Evolutionary conservation across 345 rosid species (phyloP).

Genomic region (Arabidopsis arenosa): DNA sequence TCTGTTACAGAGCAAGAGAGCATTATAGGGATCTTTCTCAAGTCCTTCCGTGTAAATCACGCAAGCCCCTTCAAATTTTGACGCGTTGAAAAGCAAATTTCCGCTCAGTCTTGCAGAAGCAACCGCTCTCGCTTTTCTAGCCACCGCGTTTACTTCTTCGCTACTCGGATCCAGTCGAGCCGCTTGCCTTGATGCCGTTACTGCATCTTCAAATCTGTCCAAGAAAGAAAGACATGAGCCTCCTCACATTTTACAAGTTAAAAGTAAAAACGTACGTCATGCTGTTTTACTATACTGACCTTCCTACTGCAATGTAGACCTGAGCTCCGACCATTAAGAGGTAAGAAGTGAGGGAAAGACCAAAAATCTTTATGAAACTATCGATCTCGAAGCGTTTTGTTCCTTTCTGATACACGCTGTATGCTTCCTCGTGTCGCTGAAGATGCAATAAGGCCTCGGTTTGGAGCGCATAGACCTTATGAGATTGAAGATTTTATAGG

Average conservation of each 20-base stretch:
- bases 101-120: conserved; percentile 71
- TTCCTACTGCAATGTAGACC: conserved; percentile 68
- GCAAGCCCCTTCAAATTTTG: conserved; percentile 68
- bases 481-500: background rate
- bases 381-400: conserved; percentile 51
- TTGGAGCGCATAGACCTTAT: conserved; percentile 60
- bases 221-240: conserved; percentile 1
- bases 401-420: conserved; percentile 51
- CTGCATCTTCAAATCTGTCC: conserved; percentile 80
- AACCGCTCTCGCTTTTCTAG: conserved; percentile 59
- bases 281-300: conserved; percentile 49
- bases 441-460: conserved; percentile 65
- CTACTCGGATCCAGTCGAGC: conserved; percentile 68
- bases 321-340: conserved; percentile 56
- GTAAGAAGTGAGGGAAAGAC: conserved; percentile 49
- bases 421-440: conserved; percentile 67
- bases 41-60: conserved; percentile 80
- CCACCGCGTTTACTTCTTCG: conserved; percentile 55
- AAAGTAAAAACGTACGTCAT: background rate
- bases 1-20: conserved; percentile 88
- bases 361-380: conserved; percentile 54
- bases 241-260: background rate
- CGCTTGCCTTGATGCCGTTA: conserved; percentile 72
- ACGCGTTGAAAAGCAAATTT: conserved; percentile 72
- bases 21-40: conserved; percentile 66